Base-by-base conservation (phyloP, 768 basidiomycete genomes). In the Pisolithus tinctorius region DNA sequence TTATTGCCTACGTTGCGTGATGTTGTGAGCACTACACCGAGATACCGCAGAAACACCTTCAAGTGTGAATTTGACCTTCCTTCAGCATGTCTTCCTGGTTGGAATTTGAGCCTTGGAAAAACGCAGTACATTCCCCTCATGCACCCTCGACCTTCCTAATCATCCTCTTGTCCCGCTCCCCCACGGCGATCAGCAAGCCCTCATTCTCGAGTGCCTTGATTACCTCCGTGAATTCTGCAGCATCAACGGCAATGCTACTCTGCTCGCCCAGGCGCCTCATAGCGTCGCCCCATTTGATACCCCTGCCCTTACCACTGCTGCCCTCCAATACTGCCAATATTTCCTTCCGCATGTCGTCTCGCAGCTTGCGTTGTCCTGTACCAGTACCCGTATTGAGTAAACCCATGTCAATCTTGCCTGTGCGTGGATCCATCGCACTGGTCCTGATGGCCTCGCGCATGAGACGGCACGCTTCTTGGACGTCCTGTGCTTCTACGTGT, bases 391-490 rank as follows among this genome's bases (percentile, higher is more conserved):
- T 94, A 64, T 93, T 94, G 59, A 99, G 78, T 63, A 99, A 67
- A 48, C 93, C 90, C 82, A 97, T 89, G 67, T 98, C 94, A 63
- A 97, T 95, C 77, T 94, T 93, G 48, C 95, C 95, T 11, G 94
- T 97, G 23, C 89, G 77, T 9, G 95, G 95, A 68, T 98, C 94
- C 77, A 95, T 94, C 38, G 93, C 93, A 55, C 84, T 85, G 55
- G 94, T 93, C 60, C 91, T 82, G 69, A 99, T 88, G 4, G 95
- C 96, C 66, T 95, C 92, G 43, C 91, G 83, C 86, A 99, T 98
- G 59, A 99, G 79, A n/a, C 96, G 78, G 61, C 79, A 83, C 1
- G 95, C 93, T 68, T 98, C 96, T 55, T 78, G 75, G 29, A 98
- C 96, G 62, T 98, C 96, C 49, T 74, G 69, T 42, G 89, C 70